Evolutionary conservation across 2,329 filamentous ascomycete genomes (phyloP), one percentile per base, ranked within the genome.

Genomic region (Bipolaris bicolor): DNA sequence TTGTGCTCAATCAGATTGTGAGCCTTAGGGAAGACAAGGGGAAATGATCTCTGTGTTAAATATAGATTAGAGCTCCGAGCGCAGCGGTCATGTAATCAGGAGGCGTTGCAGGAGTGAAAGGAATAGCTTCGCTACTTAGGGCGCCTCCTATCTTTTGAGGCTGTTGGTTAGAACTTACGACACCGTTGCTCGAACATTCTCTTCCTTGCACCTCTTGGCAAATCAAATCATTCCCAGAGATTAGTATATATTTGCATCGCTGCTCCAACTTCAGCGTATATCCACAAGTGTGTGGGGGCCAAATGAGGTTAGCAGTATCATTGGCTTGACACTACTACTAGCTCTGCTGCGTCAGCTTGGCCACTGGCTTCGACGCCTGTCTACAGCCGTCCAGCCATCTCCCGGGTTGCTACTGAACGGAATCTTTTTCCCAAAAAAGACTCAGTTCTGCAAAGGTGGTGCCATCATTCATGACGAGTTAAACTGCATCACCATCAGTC

Each of bases 1-100:
- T 96, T 63, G 86, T 98, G 46, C 79, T 98, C 29, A 98, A 98
- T 79, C 85, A 92, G 49, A 97, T 98, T 70, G 93, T 98, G 20
- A 91, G 90, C 46, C 78, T 97, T 71, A 96, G 96, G 81, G 93
- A 97, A 78, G 91, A 96, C 37, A 77, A 73, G 61, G 62, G 67
- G 2, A 73, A 73, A 68, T 73, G 44, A 2, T 6, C 15, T 33
- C n/a, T 3, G 7, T 22, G 11, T 34, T 20, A 22, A 48, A 26
- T 29, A 22, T 29, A 49, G 34, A 49, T 7, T 39, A 29, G 10
- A 37, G 7, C 22, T 15, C 10, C 16, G 20, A 5, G 22, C 46
- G 46, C n/a, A 24, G 34, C 6, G 20, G 20, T 7, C 9, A 7
- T 16, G 20, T 11, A 26, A n/a, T 39, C 10, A 49, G 15, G 31